Evolutionary conservation across 805 yeast genomes (phyloP).

Genomic region (Lipomyces lipofer): DNA sequence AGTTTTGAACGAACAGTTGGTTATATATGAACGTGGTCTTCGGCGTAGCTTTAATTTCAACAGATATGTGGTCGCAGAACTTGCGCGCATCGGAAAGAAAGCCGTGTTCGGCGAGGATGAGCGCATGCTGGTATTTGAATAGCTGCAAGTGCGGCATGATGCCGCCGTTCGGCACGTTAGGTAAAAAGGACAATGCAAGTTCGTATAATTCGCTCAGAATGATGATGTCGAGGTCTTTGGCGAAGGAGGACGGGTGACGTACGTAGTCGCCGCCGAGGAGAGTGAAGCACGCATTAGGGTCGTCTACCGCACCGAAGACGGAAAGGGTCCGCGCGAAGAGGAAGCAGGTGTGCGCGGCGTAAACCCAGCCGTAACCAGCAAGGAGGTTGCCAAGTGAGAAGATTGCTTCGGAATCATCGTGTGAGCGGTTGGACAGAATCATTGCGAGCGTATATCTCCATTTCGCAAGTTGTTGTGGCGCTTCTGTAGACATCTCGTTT

Average conservation of each 20-base stretch:
- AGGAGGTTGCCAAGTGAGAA: constrained; percentile 43
- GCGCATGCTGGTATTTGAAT: constrained; percentile 67
- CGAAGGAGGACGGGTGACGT: constrained; percentile 43
- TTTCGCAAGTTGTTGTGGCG: constrained; percentile 18
- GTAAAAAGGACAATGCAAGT: constrained; percentile 45
- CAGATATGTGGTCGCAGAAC: constrained; percentile 56
- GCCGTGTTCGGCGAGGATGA: constrained; percentile 68
- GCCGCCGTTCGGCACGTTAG: constrained; percentile 33
- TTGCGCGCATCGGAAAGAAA: constrained; percentile 57
- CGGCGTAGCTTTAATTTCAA: constrained; percentile 44
- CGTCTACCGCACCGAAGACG: constrained; percentile 36
- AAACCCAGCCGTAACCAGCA: constrained; percentile 41
- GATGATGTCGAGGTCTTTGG: constrained; percentile 51
- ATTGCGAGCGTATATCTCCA: constrained; percentile 41
- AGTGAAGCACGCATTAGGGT: constrained; percentile 25
- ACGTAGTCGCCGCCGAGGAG: constrained; percentile 36
- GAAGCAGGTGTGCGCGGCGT: constrained; percentile 46
- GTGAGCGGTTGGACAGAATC: constrained; percentile 37
- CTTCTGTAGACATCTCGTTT: constrained; percentile 2
- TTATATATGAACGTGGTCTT: constrained; percentile 37
- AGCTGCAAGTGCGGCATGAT: constrained; percentile 55
- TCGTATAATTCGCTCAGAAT: constrained; percentile 73
- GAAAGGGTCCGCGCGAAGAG: constrained; percentile 37
- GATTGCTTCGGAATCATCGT: constrained; percentile 37
- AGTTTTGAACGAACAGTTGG: constrained; percentile 41